These are phyloP conservation scores for Debaryomyces sp. DNA, from an alignment of 1,139 yeast genomes.

Conservation along the genomic window DNA sequence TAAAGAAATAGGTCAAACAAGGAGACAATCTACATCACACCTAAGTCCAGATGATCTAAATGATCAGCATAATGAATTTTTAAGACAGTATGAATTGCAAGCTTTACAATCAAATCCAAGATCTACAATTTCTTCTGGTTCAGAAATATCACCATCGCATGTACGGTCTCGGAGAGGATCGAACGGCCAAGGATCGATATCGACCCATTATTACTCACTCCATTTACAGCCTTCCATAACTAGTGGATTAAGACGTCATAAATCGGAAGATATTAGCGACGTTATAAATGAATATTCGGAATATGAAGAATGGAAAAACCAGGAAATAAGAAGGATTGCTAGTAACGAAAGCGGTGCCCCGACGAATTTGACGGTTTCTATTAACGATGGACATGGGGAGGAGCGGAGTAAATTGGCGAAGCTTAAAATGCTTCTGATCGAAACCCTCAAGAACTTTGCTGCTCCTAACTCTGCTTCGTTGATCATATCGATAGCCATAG, in stretches of 20 bases:
- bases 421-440: slow-evolving; percentile 14
- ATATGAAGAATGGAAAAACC: slow-evolving; percentile 36
- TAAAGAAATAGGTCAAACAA: neutral
- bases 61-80: slow-evolving; percentile 23
- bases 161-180: slow-evolving; percentile 9
- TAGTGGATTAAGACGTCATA: slow-evolving; percentile 42
- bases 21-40: neutral
- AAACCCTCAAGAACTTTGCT: slow-evolving; percentile 53
- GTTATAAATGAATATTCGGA: slow-evolving; percentile 65
- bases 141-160: slow-evolving; percentile 11
- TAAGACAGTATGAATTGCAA: slow-evolving; percentile 18
- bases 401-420: slow-evolving; percentile 3
- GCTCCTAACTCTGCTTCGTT: slow-evolving; percentile 74
- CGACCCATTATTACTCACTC: slow-evolving; percentile 15
- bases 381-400: slow-evolving; percentile 6
- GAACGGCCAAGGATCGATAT: slow-evolving; percentile 10
- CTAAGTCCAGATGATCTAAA: slow-evolving; percentile 12
- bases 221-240: slow-evolving; percentile 24
- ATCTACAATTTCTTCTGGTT: slow-evolving; percentile 12
- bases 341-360: slow-evolving; percentile 14
- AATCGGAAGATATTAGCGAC: slow-evolving; percentile 56
- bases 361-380: slow-evolving; percentile 3
- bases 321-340: slow-evolving; percentile 10
- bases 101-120: slow-evolving; percentile 13
- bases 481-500: slow-evolving; percentile 59